These are phyloP conservation scores for Postia placenta DNA, from an alignment of 768 basidiomycete genomes.

Conservation along the genomic window DNA sequence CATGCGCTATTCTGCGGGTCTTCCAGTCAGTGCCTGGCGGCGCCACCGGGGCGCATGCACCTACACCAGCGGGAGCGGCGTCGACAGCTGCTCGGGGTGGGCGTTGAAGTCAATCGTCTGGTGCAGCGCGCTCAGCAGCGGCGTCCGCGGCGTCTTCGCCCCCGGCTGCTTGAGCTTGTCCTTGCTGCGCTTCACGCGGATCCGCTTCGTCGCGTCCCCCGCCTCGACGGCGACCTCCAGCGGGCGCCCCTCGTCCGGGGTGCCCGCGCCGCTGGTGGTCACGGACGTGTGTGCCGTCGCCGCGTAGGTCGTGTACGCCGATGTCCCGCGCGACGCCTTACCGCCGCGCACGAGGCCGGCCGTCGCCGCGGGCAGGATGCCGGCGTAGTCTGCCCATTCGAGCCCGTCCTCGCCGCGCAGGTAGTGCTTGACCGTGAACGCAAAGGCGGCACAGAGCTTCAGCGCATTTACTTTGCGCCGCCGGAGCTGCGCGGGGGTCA, in stretches of 20 bases:
- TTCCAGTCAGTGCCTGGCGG: background rate
- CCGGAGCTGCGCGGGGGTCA: constrained; percentile 49
- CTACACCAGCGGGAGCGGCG: constrained; percentile 81
- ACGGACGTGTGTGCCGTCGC: constrained; percentile 19
- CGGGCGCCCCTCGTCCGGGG: constrained; percentile 6
- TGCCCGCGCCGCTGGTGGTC: constrained; percentile 4
- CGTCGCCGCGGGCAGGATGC: constrained; percentile 61
- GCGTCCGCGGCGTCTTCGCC: constrained; percentile 36
- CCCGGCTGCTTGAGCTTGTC: constrained; percentile 32
- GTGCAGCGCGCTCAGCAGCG: constrained; percentile 51
- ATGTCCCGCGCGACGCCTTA: constrained; percentile 23
- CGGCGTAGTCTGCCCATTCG: constrained; percentile 59
- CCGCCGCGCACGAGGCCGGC: constrained; percentile 29
- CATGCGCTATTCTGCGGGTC: constrained; percentile 65
- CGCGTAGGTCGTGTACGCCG: constrained; percentile 33
- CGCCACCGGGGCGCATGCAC: constrained; percentile 17
- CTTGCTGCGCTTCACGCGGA: constrained; percentile 69
- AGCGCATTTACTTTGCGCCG: constrained; percentile 66
- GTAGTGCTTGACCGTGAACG: constrained; percentile 73
- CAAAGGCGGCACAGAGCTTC: constrained; percentile 63
- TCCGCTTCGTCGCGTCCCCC: constrained; percentile 43
- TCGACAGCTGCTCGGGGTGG: constrained; percentile 46
- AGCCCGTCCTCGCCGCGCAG: constrained; percentile 79
- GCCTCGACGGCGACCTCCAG: constrained; percentile 4
- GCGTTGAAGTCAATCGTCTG: constrained; percentile 56